Conservation (phyloP, 306 rosid genomes). For the Prunus persica region Prunus_persica_NCBIv2 NC_034015.1:11988001-11988500, state of each 20-base stretch:
- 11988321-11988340: conserved; percentile 88
- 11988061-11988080: conserved; percentile 47
- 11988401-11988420: neutral
- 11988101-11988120: conserved; percentile 70
- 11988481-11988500: neutral
- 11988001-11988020: conserved; percentile 40
- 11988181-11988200: conserved; percentile 74
- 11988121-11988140: conserved; percentile 81
- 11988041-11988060: conserved; percentile 70
- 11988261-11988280: conserved; percentile 79
- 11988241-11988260: conserved; percentile 86
- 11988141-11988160: conserved; percentile 80
- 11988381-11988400: conserved; percentile 70
- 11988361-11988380: conserved; percentile 74
- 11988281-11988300: conserved; percentile 77
- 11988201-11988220: conserved; percentile 76
- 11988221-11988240: conserved; percentile 84
- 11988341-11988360: conserved; percentile 74
- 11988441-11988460: neutral
- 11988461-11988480: neutral
- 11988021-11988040: conserved; percentile 70
- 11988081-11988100: conserved; percentile 45
- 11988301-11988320: conserved; percentile 86
- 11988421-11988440: neutral
- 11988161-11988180: conserved; percentile 55